phyloP scores from a whole-genome alignment of 345 rosid genomes.

The Melaleuca alternifolia region DNA sequence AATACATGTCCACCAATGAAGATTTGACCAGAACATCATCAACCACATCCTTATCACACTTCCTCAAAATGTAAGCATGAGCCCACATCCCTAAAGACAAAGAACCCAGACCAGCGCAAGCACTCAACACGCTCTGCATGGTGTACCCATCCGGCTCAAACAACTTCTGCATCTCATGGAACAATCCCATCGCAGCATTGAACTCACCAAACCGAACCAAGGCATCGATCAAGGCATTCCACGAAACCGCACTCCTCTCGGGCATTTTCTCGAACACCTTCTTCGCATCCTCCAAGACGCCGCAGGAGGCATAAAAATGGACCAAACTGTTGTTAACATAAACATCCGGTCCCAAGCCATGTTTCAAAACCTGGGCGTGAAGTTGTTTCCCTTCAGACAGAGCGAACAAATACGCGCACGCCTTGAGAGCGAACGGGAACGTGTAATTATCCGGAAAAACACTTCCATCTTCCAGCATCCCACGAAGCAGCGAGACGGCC shows the following conservation, averaged over 20 bases:
- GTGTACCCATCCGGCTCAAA: constrained; percentile 67
- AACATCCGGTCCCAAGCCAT: constrained; percentile 49
- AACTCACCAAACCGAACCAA: constrained; percentile 54
- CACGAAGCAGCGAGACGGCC: constrained; percentile 31
- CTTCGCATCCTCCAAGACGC: constrained; percentile 36
- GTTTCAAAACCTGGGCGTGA: constrained; percentile 58
- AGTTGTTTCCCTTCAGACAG: constrained; percentile 55
- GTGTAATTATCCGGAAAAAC: constrained; percentile 61
- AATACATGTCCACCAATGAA: constrained; percentile 72
- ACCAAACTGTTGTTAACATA: constrained; percentile 72
- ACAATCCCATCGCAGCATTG: constrained; percentile 33
- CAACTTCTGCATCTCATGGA: constrained; percentile 34
- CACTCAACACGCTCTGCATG: constrained; percentile 52
- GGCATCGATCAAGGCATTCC: constrained; percentile 69
- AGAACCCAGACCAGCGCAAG: constrained; percentile 65
- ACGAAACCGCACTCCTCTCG: constrained; percentile 59
- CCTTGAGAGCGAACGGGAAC: constrained; percentile 76
- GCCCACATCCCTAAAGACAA: constrained; percentile 65
- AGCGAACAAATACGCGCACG: constrained; percentile 58
- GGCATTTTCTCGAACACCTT: constrained; percentile 59
- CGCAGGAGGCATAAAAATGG: constrained; percentile 65
- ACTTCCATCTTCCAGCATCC: constrained; percentile 45
- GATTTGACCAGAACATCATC: constrained; percentile 46
- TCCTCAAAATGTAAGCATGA: constrained; percentile 48
- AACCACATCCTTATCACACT: constrained; percentile 11